Percentiles rank a stretch among this genome's conserved stretches.
phyloP scores from a whole-genome alignment of 768 basidiomycete genomes.

The Mrakia hoshinonis region DNA sequence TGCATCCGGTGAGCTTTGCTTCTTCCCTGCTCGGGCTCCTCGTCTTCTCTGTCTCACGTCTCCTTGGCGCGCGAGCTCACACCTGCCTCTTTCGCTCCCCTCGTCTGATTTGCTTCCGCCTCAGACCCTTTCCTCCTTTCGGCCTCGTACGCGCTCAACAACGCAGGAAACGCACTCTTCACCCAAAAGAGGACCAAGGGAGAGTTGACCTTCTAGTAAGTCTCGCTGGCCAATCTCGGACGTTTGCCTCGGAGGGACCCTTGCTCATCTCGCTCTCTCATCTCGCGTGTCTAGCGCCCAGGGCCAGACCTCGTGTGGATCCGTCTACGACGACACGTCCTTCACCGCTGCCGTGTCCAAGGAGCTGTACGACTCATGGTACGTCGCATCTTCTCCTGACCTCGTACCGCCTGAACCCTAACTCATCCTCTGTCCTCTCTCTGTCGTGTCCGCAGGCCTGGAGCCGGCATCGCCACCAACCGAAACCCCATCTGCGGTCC shows the following conservation, averaged over 20 bases:
- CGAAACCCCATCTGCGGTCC: slow-evolving; percentile 23
- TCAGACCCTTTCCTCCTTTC: slow-evolving; percentile 11
- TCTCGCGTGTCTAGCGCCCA: neutral
- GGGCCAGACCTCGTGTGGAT: slow-evolving; percentile 19
- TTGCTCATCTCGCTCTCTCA: neutral
- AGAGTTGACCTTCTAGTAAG: slow-evolving; percentile 4
- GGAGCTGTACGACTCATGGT: slow-evolving; percentile 16
- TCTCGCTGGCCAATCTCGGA: neutral
- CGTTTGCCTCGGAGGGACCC: too few relatives aligned
- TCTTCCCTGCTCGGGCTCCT: neutral
- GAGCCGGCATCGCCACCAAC: slow-evolving; percentile 10
- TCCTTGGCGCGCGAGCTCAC: neutral
- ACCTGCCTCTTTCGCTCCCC: neutral
- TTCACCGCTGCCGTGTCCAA: slow-evolving; percentile 18
- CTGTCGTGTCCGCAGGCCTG: slow-evolving; percentile 1
- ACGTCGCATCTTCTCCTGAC: neutral
- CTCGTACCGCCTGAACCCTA: too few relatives aligned
- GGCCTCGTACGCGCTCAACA: slow-evolving; percentile 16
- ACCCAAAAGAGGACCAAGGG: neutral
- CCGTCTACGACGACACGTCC: slow-evolving; percentile 7
- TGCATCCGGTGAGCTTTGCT: neutral
- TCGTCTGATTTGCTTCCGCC: neutral
- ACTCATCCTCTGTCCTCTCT: neutral
- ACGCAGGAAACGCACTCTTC: slow-evolving; percentile 12
- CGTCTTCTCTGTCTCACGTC: neutral